Percentiles rank a stretch among this genome's conserved stretches.
phyloP scores from a whole-genome alignment of 2,329 filamentous ascomycete genomes.

The Sphaerulina musiva region DNA sequence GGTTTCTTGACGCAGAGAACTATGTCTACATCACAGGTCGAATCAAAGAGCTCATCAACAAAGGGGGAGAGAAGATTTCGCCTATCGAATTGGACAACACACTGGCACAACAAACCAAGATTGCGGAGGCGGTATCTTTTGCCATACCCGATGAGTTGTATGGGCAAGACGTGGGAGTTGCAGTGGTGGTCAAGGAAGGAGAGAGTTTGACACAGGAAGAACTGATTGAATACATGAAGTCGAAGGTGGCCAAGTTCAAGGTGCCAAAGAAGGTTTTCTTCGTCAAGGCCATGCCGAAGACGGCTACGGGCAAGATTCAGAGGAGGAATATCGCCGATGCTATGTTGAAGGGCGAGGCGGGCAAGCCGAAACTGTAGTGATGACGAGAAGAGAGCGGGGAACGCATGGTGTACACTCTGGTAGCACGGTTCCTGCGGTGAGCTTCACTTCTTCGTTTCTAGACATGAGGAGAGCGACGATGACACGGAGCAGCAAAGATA shows the following conservation, averaged over 20 bases:
- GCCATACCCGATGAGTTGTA: conserved; percentile 76
- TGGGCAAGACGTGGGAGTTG: conserved; percentile 73
- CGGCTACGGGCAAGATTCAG: conserved; percentile 86
- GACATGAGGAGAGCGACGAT: no score
- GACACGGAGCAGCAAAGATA: no score
- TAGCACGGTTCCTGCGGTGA: no score
- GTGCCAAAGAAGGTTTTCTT: conserved; percentile 81
- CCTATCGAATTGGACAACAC: conserved; percentile 84
- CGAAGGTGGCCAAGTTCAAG: conserved; percentile 75
- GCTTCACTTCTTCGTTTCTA: no score
- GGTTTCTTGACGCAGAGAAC: conserved; percentile 69
- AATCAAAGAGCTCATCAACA: conserved; percentile 90
- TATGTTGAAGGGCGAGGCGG: conserved; percentile 56
- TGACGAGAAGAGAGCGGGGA: no score
- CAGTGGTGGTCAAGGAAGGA: conserved; percentile 66
- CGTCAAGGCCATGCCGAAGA: conserved; percentile 74
- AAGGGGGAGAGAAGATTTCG: conserved; percentile 83
- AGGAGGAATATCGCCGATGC: conserved; percentile 76
- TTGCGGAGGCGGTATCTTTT: conserved; percentile 76
- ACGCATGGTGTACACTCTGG: no score
- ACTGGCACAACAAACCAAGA: conserved; percentile 63
- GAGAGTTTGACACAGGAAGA: conserved; percentile 47
- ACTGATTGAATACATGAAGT: conserved; percentile 61
- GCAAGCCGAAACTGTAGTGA: conserved; percentile 8
- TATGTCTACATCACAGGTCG: conserved; percentile 83